Evolutionary conservation across 257 asterid species (phyloP), one percentile per base, ranked within the genome.

Genomic region (Cruciata laevipes): DNA sequence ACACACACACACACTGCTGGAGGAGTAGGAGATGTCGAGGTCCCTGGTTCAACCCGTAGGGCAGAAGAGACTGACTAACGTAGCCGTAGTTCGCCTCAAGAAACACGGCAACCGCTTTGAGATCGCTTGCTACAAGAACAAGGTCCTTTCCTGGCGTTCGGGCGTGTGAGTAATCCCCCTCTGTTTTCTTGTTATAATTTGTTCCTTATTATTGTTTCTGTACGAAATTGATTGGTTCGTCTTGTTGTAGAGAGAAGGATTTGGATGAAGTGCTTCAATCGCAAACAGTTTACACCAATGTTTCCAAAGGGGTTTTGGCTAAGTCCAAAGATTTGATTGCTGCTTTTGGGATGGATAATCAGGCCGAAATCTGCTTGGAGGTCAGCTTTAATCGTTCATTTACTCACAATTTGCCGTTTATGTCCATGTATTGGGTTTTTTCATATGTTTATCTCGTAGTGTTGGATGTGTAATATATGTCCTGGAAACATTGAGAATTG

Each of bases 211-310:
- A 27, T 27, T 27, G 30, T 27, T 27, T 1, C 30, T 27, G 30
- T 27, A 1, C 2, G 2, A 27, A 27, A 27, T 27, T 53, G 25
- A 21, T 53, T 53, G 60, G 12, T 6, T 53, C 14, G 30, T 53
- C 30, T 53, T 53, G 60, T 20, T 53, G 27, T 9, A 53, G 60
- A 68, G 99, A 93, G 83, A 90, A 90, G 75, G 97, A 93, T 74
- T 78, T 93, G 86, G 99, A 93, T 74, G 99, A 93, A 79, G 97
- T 93, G 72, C 76, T 90, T 86, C 99, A 93, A 81, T 93, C 99
- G 3, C 97, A 90, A 3, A 90, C 85, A 3, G 95, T 90, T 30
- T 90, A 93, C 75, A 62, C 86, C 33, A 93, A 93, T 82, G 99
- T 94, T 55, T 90, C 99, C 0, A 94, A 94, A 74, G 99, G 97